These are phyloP conservation scores for Aquilaria yunnanensis DNA, from an alignment of 345 rosid genomes.

Conservation along the genomic window DNA sequence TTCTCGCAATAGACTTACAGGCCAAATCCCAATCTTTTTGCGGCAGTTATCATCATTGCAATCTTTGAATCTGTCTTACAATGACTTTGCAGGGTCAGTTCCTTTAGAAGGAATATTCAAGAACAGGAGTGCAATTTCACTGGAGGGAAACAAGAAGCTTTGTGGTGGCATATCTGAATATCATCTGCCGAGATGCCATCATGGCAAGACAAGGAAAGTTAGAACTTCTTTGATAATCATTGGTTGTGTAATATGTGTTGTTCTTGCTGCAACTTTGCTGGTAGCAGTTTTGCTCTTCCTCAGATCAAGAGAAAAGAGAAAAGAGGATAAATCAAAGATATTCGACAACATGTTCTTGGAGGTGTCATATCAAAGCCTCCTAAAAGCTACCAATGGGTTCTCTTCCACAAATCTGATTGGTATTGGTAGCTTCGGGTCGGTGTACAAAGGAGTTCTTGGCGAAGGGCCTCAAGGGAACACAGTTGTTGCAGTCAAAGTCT, in stretches of 20 bases:
- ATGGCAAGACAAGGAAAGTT: neutral
- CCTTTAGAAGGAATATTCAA: constrained; percentile 26
- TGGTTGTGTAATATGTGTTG: no score
- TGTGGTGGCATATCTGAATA: constrained; percentile 14
- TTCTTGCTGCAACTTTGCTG: no score
- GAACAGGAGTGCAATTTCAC: neutral
- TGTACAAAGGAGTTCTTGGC: constrained; percentile 13
- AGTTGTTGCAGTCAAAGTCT: constrained; percentile 28
- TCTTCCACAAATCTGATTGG: constrained; percentile 12
- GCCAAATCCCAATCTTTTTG: neutral
- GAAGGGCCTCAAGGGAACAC: neutral
- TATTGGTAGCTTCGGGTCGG: constrained; percentile 20
- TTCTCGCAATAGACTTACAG: neutral
- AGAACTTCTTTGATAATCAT: no score
- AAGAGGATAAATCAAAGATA: no score
- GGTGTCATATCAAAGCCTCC: constrained; percentile 10
- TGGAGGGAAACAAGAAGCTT: constrained; percentile 5
- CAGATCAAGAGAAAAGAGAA: no score
- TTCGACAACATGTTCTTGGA: neutral
- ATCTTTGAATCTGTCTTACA: constrained; percentile 23
- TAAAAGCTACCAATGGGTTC: constrained; percentile 11
- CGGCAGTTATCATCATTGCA: neutral
- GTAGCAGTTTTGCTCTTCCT: no score
- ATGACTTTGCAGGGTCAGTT: constrained; percentile 30
- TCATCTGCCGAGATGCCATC: constrained; percentile 2